Percentiles rank a stretch among this genome's conserved stretches.
These are phyloP conservation scores for Cutaneotrichosporon sp. DNA, from an alignment of 1,284 basidiomycete genomes.

Conservation along the genomic window DNA sequence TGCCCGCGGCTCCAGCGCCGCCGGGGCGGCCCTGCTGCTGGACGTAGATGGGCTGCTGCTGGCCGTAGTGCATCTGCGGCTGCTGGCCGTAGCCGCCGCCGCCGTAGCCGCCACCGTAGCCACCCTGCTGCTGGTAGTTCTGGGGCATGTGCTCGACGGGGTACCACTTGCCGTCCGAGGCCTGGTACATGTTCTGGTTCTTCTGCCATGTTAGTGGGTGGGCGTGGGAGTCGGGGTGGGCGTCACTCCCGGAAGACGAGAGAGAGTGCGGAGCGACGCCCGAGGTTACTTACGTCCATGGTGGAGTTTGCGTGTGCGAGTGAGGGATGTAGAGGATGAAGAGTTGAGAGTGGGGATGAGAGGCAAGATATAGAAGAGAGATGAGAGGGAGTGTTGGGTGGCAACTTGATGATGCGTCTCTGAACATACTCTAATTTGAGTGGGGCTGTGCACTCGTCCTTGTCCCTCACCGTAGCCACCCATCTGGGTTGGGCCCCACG, in stretches of 20 bases:
- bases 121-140: constrained; percentile 9
- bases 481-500: no score
- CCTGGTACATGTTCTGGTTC: constrained; percentile 26
- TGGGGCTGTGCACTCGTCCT: background rate
- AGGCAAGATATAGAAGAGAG: background rate
- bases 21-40: constrained; percentile 19
- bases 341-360: background rate
- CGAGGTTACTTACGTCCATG: constrained; percentile 10
- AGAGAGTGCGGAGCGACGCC: background rate
- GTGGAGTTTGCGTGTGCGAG: background rate
- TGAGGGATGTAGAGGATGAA: background rate
- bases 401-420: background rate
- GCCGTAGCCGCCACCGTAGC: constrained; percentile 4
- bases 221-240: background rate
- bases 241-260: background rate
- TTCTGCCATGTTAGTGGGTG: constrained; percentile 2
- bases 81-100: constrained; percentile 11
- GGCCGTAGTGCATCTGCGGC: constrained; percentile 23
- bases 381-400: background rate
- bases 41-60: constrained; percentile 24
- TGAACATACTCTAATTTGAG: no score
- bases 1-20: constrained; percentile 13
- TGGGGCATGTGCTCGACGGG: constrained; percentile 23
- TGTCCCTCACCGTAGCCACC: no score
- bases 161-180: constrained; percentile 28